Conservation (phyloP, 352 stramenopile species). For the Phytopythium ostracodes region DNA sequence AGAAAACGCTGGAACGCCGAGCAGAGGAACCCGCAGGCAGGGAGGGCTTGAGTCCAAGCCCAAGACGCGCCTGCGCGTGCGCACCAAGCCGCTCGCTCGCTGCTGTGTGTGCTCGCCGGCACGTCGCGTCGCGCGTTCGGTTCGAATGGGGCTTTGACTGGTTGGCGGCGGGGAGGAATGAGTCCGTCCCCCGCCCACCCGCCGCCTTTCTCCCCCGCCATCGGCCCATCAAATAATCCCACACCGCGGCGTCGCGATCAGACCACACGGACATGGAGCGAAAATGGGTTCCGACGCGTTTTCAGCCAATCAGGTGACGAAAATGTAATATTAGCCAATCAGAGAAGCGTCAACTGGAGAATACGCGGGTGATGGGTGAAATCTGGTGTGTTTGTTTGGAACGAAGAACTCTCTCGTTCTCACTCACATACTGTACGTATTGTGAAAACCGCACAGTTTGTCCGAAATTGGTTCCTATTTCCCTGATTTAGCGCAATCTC, state of each 20-base stretch:
- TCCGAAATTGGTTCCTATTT: too few relatives aligned
- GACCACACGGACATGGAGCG: not conserved
- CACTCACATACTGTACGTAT: too few relatives aligned
- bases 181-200: not conserved
- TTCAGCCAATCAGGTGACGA: not conserved
- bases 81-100: not conserved
- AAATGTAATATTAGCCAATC: not conserved
- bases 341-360: not conserved
- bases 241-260: slow-evolving; percentile 1
- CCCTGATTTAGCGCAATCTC: too few relatives aligned
- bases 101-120: not conserved
- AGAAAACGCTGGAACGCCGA: not conserved
- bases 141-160: not conserved
- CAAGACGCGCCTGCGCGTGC: not conserved
- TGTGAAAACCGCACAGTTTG: too few relatives aligned
- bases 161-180: not conserved
- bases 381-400: too few relatives aligned
- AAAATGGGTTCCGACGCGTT: not conserved
- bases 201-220: slow-evolving; percentile 3
- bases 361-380: not conserved
- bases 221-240: slow-evolving; percentile 1
- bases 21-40: too few relatives aligned
- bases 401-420: not conserved
- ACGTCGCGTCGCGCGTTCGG: not conserved
- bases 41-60: not conserved